phyloP scores from a whole-genome alignment of 176 grass and related monocot genomes.

The Eremochloa ophiuroides region DNA sequence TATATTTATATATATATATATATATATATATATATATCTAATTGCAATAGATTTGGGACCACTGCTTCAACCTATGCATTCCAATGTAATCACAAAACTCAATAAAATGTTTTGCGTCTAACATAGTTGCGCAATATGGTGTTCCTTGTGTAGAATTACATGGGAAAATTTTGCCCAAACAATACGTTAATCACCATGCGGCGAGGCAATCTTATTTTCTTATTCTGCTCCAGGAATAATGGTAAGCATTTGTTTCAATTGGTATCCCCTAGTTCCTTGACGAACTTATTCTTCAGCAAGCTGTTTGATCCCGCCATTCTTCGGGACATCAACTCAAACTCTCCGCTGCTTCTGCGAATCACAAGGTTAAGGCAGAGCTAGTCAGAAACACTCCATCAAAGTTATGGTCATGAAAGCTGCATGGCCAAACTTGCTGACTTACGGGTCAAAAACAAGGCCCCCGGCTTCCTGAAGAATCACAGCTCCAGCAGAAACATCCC shows the following conservation, averaged over 20 bases:
- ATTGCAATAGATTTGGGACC: neutral
- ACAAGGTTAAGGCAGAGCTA: neutral
- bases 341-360: slow-evolving; percentile 56
- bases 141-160: neutral
- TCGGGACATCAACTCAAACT: slow-evolving; percentile 63
- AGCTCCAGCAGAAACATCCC: slow-evolving; percentile 91
- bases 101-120: neutral
- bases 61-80: neutral
- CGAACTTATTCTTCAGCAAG: slow-evolving; percentile 66
- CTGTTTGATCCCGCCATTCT: slow-evolving; percentile 82
- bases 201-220: slow-evolving; percentile 5
- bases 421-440: slow-evolving; percentile 19
- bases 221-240: slow-evolving; percentile 4
- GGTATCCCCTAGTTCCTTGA: slow-evolving; percentile 39
- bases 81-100: neutral
- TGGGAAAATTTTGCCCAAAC: neutral
- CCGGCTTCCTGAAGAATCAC: slow-evolving; percentile 93
- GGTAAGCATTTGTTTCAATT: slow-evolving; percentile 11
- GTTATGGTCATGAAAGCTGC: neutral
- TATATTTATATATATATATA: too few relatives aligned
- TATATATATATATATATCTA: too few relatives aligned
- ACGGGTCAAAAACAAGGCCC: slow-evolving; percentile 90
- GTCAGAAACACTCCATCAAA: neutral
- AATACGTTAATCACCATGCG: neutral
- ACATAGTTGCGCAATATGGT: neutral